Percentiles rank a stretch among this genome's conserved stretches.
Conservation (phyloP, 164 flowering plant species). For the Cinnamomum chago region DNA sequence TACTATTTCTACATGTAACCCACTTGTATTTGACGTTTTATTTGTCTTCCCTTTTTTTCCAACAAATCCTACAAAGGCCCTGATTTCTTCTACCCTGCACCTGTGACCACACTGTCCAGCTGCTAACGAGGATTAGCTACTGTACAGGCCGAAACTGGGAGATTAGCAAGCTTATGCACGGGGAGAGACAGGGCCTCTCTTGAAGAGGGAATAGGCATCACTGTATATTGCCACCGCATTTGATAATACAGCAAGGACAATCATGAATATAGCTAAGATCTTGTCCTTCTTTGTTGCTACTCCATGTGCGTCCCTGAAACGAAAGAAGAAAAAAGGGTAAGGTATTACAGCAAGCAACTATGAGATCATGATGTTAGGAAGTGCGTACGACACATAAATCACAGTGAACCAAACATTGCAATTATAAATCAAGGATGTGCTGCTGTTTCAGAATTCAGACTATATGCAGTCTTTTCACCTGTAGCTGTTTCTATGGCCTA, state of each 20-base stretch:
- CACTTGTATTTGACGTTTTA: background rate
- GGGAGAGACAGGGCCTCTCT: constrained; percentile 39
- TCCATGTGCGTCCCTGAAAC: constrained; percentile 63
- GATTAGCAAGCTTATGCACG: constrained; percentile 23
- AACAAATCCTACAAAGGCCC: background rate
- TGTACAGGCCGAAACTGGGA: background rate
- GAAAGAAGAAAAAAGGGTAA: background rate
- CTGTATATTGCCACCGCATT: constrained; percentile 82
- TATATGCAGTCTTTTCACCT: too few relatives aligned
- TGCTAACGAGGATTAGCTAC: background rate
- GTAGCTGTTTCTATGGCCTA: too few relatives aligned
- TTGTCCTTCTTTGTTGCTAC: constrained; percentile 82
- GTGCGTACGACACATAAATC: too few relatives aligned
- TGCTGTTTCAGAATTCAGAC: too few relatives aligned
- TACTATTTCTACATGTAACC: background rate
- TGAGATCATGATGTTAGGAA: background rate
- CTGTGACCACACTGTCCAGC: background rate
- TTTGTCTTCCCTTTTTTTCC: background rate
- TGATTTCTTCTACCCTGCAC: background rate
- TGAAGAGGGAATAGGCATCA: constrained; percentile 72
- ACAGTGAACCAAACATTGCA: too few relatives aligned
- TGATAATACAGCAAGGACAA: constrained; percentile 75
- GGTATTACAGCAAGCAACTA: background rate
- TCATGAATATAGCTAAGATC: constrained; percentile 60
- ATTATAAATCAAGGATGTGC: too few relatives aligned